Conservation (phyloP, 2,329 filamentous ascomycete species). For the Colletotrichum chlorophyti region DNA sequence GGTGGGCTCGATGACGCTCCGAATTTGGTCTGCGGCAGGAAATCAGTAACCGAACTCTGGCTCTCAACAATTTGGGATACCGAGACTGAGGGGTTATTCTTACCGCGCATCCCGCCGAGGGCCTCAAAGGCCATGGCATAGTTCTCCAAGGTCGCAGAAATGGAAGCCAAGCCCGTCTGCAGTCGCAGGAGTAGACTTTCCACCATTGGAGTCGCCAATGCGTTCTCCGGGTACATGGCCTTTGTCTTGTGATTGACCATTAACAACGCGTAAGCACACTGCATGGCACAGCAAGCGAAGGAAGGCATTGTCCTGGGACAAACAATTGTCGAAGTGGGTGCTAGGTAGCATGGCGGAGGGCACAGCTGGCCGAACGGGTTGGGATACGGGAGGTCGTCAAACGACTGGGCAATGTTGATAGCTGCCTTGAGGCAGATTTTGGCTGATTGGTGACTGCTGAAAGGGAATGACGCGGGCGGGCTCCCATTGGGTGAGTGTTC, state of each 20-base stretch:
- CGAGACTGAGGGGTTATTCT: constrained; percentile 21
- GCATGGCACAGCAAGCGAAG: constrained; percentile 54
- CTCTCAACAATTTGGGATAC: neutral
- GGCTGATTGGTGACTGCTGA: constrained; percentile 53
- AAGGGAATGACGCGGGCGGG: constrained; percentile 43
- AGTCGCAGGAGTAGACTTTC: constrained; percentile 47
- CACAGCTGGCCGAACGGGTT: constrained; percentile 44
- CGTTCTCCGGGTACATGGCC: constrained; percentile 40
- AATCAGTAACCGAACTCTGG: constrained; percentile 9
- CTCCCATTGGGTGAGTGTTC: constrained; percentile 17
- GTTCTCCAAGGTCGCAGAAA: constrained; percentile 49
- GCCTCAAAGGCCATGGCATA: constrained; percentile 52
- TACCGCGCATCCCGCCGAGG: constrained; percentile 53
- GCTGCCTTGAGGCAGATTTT: constrained; percentile 57
- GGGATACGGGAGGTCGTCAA: constrained; percentile 53
- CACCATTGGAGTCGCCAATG: constrained; percentile 34
- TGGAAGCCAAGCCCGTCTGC: constrained; percentile 49
- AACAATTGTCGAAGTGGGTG: constrained; percentile 43
- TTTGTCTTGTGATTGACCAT: constrained; percentile 50
- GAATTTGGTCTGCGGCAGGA: constrained; percentile 34
- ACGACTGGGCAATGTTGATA: constrained; percentile 53
- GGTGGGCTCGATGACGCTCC: constrained; percentile 33
- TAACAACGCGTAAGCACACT: constrained; percentile 50
- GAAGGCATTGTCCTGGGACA: constrained; percentile 53
- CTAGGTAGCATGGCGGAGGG: constrained; percentile 42